These are phyloP conservation scores for Paecilomyces fulvus DNA, from an alignment of 2,329 filamentous ascomycete genomes.

Conservation along the genomic window DNA sequence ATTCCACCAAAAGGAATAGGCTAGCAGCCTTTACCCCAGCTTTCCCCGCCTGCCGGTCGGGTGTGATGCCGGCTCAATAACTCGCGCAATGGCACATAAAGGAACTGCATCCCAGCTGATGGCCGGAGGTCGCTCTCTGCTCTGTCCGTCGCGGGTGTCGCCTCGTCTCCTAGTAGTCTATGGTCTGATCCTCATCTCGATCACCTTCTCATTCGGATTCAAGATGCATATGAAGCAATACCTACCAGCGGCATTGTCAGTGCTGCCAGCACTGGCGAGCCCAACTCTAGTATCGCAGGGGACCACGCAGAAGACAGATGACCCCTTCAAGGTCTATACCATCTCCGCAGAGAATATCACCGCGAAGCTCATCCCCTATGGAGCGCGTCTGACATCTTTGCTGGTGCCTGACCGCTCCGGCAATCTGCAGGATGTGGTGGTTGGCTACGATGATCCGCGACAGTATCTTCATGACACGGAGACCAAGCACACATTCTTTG, in stretches of 20 bases:
- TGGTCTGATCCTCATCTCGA: conserved; percentile 20
- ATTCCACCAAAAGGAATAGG: not conserved
- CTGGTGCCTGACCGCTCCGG: conserved; percentile 45
- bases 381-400: conserved; percentile 39
- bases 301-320: conserved; percentile 8
- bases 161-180: conserved; percentile 20
- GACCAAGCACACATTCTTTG: conserved; percentile 42
- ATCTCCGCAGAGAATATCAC: conserved; percentile 41
- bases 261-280: conserved; percentile 20
- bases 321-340: conserved; percentile 36
- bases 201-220: conserved; percentile 19
- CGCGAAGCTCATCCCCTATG: conserved; percentile 41
- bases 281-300: conserved; percentile 10
- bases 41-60: conserved; percentile 3
- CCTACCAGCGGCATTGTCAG: conserved; percentile 23
- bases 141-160: conserved; percentile 21
- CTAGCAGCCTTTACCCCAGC: not conserved
- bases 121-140: conserved; percentile 17
- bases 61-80: conserved; percentile 5
- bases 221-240: conserved; percentile 30
- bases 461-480: conserved; percentile 38
- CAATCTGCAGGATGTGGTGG: conserved; percentile 39
- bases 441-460: conserved; percentile 42
- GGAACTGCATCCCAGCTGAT: conserved; percentile 10
- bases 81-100: conserved; percentile 1